Evolutionary conservation across 805 yeast genomes (phyloP).

Genomic region (Monosporozyma unispora): DNA sequence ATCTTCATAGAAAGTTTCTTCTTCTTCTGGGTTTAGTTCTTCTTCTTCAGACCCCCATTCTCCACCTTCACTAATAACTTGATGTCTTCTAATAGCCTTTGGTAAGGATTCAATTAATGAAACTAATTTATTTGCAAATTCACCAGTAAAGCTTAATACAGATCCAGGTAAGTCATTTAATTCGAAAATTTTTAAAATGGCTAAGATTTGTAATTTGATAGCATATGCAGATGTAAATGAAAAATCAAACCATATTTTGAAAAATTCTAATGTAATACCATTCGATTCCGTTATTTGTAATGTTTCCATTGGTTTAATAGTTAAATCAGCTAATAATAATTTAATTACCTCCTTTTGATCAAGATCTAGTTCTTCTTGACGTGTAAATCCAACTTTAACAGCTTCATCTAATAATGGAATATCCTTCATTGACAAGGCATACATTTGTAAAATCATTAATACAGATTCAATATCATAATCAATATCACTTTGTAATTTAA

Average conservation of each 20-base stretch:
- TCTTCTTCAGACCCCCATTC: conserved; percentile 27
- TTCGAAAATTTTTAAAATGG: conserved; percentile 46
- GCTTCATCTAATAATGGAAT: conserved; percentile 24
- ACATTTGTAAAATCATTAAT: conserved; percentile 26
- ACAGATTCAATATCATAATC: conserved; percentile 34
- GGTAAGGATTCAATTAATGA: conserved; percentile 55
- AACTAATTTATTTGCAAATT: conserved; percentile 45
- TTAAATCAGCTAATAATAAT: conserved; percentile 52
- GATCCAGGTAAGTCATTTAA: conserved; percentile 34
- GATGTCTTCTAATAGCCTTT: conserved; percentile 57
- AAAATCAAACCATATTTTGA: conserved; percentile 57
- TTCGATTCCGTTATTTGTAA: conserved; percentile 41
- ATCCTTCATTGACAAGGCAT: conserved; percentile 27
- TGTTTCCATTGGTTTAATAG: conserved; percentile 50
- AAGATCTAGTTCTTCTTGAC: conserved; percentile 29
- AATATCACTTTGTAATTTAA: conserved; percentile 27
- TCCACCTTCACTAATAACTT: conserved; percentile 48
- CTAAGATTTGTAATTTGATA: conserved; percentile 62
- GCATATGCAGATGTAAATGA: conserved; percentile 63
- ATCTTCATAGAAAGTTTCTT: conserved; percentile 46
- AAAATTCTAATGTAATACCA: conserved; percentile 39
- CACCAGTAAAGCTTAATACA: conserved; percentile 33
- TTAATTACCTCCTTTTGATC: conserved; percentile 44
- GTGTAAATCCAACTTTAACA: conserved; percentile 8
- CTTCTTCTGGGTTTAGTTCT: conserved; percentile 15